A percentile compares a stretch with the other conserved stretches of the same genome.
phyloP scores from a whole-genome alignment of 495 filamentous ascomycete species.

The Emericellopsis terricola region DNA sequence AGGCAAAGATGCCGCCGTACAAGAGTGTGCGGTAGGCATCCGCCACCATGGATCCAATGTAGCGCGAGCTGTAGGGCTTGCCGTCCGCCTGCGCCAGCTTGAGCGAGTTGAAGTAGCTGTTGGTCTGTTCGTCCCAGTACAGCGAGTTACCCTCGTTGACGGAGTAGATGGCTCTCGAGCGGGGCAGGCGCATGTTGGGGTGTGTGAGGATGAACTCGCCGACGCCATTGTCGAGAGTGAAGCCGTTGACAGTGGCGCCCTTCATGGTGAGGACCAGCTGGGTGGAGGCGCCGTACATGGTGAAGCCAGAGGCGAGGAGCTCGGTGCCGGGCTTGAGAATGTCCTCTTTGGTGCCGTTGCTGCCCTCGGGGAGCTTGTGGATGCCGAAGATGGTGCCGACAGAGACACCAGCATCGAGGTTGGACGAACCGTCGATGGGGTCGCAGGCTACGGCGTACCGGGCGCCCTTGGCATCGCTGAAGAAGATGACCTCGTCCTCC shows the following conservation, averaged over 20 bases:
- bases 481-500: conserved; percentile 80
- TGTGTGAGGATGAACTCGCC: conserved; percentile 98
- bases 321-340: conserved; percentile 76
- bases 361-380: conserved; percentile 64
- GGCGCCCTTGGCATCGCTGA: conserved; percentile 60
- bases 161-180: conserved; percentile 74
- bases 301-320: conserved; percentile 87
- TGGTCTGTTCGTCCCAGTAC: conserved; percentile 86
- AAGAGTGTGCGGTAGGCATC: conserved; percentile 91
- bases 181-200: conserved; percentile 78
- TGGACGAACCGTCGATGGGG: conserved; percentile 94
- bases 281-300: conserved; percentile 96
- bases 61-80: conserved; percentile 88
- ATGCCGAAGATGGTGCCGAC: conserved; percentile 97
- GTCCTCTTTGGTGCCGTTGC: conserved; percentile 48
- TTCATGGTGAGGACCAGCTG: conserved; percentile 96
- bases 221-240: conserved; percentile 87
- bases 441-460: conserved; percentile 94
- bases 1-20: conserved; percentile 94
- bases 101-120: conserved; percentile 71
- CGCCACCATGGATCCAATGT: conserved; percentile 96
- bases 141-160: conserved; percentile 96
- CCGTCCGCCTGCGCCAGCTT: conserved; percentile 53
- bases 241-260: conserved; percentile 83
- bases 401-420: conserved; percentile 92